Conservation (phyloP, 257 asterid genomes). For the Prunella vulgaris region DNA sequence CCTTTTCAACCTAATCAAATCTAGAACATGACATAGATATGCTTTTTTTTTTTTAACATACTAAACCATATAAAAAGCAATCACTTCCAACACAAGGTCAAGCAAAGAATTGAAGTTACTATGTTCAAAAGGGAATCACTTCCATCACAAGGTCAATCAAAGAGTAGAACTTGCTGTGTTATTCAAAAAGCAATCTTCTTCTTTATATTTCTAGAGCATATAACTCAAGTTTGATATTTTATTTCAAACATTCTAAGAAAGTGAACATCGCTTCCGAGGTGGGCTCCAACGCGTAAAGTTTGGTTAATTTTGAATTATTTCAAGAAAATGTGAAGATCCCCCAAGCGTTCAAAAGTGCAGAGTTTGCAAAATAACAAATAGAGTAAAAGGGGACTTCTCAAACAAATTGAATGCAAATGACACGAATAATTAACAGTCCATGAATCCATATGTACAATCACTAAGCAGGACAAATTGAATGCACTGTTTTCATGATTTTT, state of each 20-base stretch:
- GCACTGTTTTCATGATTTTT: constrained; percentile 18
- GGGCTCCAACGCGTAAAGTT: too few relatives aligned
- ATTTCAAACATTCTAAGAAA: neutral
- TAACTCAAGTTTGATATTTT: neutral
- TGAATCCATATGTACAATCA: neutral
- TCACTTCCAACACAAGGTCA: neutral
- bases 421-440: neutral
- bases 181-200: neutral
- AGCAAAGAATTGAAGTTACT: neutral
- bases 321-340: too few relatives aligned
- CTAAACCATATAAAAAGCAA: neutral
- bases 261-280: too few relatives aligned
- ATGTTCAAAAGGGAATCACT: neutral
- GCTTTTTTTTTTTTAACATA: too few relatives aligned
- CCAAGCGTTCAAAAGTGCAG: too few relatives aligned
- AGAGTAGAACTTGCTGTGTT: neutral
- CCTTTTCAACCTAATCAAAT: neutral
- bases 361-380: too few relatives aligned
- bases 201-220: neutral
- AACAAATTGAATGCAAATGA: neutral
- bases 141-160: neutral
- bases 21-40: neutral
- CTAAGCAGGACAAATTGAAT: neutral
- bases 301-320: too few relatives aligned
- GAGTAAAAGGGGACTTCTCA: neutral